Conservation (phyloP, 163 green algal species). For the Smithsoniella earleae region DNA sequence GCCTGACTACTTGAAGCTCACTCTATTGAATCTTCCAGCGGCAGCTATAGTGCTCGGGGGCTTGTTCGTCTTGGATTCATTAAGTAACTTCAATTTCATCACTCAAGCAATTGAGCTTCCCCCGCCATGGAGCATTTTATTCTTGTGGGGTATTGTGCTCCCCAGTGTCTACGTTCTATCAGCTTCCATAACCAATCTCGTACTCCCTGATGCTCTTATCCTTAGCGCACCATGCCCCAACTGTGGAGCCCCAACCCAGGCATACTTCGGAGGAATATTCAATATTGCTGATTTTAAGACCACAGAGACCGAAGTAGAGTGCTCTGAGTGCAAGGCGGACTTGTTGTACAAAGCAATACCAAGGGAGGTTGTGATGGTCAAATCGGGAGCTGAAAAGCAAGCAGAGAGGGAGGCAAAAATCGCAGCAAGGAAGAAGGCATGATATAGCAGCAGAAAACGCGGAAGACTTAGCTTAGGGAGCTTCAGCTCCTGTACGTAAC, state of each 20-base stretch:
- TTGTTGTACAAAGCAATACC: conserved; percentile 59
- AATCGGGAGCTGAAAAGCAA: conserved; percentile 45
- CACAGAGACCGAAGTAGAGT: conserved; percentile 40
- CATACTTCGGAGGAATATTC: conserved; percentile 77
- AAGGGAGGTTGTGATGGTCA: conserved; percentile 54
- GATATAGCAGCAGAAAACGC: neutral
- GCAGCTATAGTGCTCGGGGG: conserved; percentile 64
- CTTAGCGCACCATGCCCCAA: conserved; percentile 80
- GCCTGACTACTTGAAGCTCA: conserved; percentile 89
- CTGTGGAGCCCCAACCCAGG: conserved; percentile 62
- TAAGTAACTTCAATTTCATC: conserved; percentile 79
- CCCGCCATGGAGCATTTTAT: conserved; percentile 69
- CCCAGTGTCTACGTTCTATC: conserved; percentile 70
- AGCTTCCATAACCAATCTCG: conserved; percentile 65
- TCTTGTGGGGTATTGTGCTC: conserved; percentile 76
- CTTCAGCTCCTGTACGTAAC: no score
- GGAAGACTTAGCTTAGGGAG: no score
- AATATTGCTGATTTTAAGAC: conserved; percentile 56
- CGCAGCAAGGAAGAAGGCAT: conserved; percentile 43
- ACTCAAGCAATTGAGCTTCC: conserved; percentile 80
- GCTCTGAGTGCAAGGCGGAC: conserved; percentile 58
- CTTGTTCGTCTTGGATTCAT: conserved; percentile 82
- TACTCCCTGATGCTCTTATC: conserved; percentile 76
- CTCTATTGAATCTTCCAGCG: conserved; percentile 80
- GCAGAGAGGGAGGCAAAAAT: conserved; percentile 38